phyloP scores from a whole-genome alignment of 1,139 yeast genomes.

The Blastobotrys apis region DNA sequence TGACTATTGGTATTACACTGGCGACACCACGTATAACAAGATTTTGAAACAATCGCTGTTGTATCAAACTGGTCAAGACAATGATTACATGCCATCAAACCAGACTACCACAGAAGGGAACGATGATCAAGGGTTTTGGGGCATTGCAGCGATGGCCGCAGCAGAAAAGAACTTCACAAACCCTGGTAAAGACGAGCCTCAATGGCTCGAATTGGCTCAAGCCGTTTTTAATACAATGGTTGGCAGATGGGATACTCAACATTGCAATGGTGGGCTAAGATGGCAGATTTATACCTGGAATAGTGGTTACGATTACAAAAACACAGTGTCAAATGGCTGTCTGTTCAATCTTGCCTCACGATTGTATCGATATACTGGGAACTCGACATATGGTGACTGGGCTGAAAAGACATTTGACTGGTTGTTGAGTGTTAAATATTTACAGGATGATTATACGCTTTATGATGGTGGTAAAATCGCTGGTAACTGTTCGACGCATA shows the following conservation, averaged over 20 bases:
- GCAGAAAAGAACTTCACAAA: constrained; percentile 84
- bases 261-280: constrained; percentile 85
- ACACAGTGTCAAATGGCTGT: constrained; percentile 86
- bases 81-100: constrained; percentile 80
- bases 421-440: constrained; percentile 60
- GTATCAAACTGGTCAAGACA: constrained; percentile 71
- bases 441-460: constrained; percentile 38
- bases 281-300: constrained; percentile 98
- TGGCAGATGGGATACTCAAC: constrained; percentile 69
- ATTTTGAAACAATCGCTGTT: constrained; percentile 57
- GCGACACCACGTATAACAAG: constrained; percentile 63
- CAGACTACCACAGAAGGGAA: constrained; percentile 96
- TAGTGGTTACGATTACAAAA: constrained; percentile 88
- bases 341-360: constrained; percentile 85
- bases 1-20: constrained; percentile 69
- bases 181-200: constrained; percentile 52
- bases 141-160: constrained; percentile 84
- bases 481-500: constrained; percentile 58
- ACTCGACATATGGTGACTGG: constrained; percentile 72
- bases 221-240: constrained; percentile 90
- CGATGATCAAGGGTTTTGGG: constrained; percentile 98
- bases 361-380: constrained; percentile 71
- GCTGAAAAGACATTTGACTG: constrained; percentile 79
- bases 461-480: constrained; percentile 74
- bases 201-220: constrained; percentile 72